phyloP scores from a whole-genome alignment of 164 flowering plant species.

The Hamamelis virginiana region DNA sequence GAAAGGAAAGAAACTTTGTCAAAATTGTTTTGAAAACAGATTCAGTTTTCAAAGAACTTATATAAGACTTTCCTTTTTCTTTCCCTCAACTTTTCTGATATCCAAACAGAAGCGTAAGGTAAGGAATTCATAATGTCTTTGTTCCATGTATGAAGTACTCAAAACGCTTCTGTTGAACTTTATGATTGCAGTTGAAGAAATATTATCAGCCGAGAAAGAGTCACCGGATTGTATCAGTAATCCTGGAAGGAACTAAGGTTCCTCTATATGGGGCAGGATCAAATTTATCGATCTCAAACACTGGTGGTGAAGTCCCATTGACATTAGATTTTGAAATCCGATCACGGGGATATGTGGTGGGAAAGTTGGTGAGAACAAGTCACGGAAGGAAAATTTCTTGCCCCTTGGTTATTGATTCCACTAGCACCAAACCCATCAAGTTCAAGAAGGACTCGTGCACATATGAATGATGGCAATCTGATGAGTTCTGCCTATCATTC shows the following conservation, averaged over 20 bases:
- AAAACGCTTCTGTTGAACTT: neutral
- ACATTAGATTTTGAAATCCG: slow-evolving; percentile 55
- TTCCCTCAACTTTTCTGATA: too few species aligned
- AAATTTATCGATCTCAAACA: slow-evolving; percentile 40
- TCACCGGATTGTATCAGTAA: slow-evolving; percentile 44
- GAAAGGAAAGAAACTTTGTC: too few species aligned
- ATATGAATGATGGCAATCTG: slow-evolving; percentile 30
- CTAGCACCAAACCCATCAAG: slow-evolving; percentile 53
- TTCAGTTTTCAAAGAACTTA: too few species aligned
- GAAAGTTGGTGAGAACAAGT: slow-evolving; percentile 72
- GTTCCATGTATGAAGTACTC: too few species aligned
- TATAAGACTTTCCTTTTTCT: too few species aligned
- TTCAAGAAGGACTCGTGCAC: slow-evolving; percentile 55
- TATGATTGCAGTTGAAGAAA: slow-evolving; percentile 68
- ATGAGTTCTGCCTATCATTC: neutral
- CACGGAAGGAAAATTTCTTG: slow-evolving; percentile 51
- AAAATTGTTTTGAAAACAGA: too few species aligned
- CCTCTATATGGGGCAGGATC: slow-evolving; percentile 95
- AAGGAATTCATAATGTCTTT: too few species aligned
- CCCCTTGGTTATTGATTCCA: slow-evolving; percentile 43
- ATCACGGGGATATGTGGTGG: slow-evolving; percentile 78
- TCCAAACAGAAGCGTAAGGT: too few species aligned
- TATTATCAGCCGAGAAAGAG: slow-evolving; percentile 92
- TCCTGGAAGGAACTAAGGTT: slow-evolving; percentile 62
- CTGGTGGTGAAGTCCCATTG: slow-evolving; percentile 51